phyloP scores from a whole-genome alignment of 805 yeast genomes.

The Candida nitratophila region DNA sequence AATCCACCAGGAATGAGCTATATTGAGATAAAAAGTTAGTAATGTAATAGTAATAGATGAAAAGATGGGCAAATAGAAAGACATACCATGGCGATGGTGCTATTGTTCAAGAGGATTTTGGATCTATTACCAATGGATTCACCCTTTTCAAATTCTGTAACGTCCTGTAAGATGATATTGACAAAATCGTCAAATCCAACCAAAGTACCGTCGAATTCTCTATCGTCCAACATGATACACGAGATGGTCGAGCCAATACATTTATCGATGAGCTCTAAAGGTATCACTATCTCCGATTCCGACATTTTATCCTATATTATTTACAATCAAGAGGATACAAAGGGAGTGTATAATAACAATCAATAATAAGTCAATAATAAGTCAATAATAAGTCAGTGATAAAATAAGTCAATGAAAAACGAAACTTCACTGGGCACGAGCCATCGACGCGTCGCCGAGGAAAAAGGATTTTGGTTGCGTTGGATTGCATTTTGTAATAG shows the following conservation, averaged over 20 bases:
- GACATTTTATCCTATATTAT: neutral
- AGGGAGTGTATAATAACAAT: too few relatives aligned
- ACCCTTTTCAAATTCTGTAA: slow-evolving; percentile 46
- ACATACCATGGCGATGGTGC: slow-evolving; percentile 59
- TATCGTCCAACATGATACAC: slow-evolving; percentile 56
- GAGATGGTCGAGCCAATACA: slow-evolving; percentile 75
- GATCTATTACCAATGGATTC: slow-evolving; percentile 42
- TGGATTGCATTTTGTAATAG: too few relatives aligned
- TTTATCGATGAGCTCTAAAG: slow-evolving; percentile 82
- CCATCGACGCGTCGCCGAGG: too few relatives aligned
- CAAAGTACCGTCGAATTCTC: slow-evolving; percentile 83
- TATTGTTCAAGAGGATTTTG: slow-evolving; percentile 64
- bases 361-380: too few relatives aligned
- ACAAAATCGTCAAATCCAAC: slow-evolving; percentile 95
- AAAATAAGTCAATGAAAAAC: too few relatives aligned
- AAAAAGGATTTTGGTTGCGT: too few relatives aligned
- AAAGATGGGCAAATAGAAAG: neutral
- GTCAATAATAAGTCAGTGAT: too few relatives aligned
- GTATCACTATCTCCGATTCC: slow-evolving; percentile 21
- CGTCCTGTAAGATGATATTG: slow-evolving; percentile 82
- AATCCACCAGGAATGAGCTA: slow-evolving; percentile 39
- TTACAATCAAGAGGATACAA: too few relatives aligned
- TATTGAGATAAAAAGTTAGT: neutral
- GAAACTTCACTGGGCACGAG: too few relatives aligned
- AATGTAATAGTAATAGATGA: too few relatives aligned